Conservation (phyloP, 2,329 filamentous ascomycete genomes). For the Trichoderma semiorbis region DNA sequence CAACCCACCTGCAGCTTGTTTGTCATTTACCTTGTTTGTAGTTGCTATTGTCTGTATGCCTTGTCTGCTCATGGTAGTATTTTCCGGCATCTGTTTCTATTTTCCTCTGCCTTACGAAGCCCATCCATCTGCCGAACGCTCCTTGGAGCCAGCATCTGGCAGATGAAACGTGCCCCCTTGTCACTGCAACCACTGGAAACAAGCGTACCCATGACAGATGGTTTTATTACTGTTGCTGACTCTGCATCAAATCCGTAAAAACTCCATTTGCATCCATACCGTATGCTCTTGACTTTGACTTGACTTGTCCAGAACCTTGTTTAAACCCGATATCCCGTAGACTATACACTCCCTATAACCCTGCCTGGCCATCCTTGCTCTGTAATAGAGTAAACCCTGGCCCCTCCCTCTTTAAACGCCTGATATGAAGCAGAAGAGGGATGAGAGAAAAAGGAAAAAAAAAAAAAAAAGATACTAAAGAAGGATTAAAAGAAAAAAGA, state of each 20-base stretch:
- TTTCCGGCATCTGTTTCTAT: not conserved
- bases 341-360: not conserved
- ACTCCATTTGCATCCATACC: not conserved
- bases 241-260: not conserved
- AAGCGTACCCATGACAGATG: not conserved
- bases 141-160: not conserved
- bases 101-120: not conserved
- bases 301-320: not conserved
- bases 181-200: not conserved
- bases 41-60: not conserved
- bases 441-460: not conserved
- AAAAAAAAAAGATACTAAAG: not conserved
- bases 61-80: not conserved
- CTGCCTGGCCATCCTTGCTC: not conserved
- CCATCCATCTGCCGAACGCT: not conserved
- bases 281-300: not conserved
- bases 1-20: not conserved
- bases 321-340: not conserved
- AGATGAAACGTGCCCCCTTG: not conserved
- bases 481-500: not conserved
- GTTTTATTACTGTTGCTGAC: not conserved
- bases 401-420: not conserved
- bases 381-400: not conserved
- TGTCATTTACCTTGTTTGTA: not conserved
- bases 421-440: not conserved